Percentiles rank a stretch among this genome's conserved stretches.
Evolutionary conservation across 2,329 filamentous ascomycete species (phyloP).

Genomic region (Diaporthe longicolla): DNA sequence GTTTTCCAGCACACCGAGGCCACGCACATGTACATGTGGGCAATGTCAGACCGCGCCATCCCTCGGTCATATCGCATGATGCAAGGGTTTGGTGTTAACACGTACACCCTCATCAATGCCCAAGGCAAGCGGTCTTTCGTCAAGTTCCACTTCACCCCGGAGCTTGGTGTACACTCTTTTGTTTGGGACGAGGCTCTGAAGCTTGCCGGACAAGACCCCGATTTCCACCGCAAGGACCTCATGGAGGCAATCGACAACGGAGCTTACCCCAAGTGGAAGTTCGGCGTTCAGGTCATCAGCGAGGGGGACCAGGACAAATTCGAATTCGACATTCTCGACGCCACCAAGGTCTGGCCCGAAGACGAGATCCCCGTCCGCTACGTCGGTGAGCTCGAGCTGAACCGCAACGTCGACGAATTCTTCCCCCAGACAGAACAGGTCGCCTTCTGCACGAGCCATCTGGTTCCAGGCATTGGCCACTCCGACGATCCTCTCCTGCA

Average conservation of each 20-base stretch:
- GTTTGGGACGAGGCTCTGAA: constrained; percentile 87
- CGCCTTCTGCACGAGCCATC: constrained; percentile 84
- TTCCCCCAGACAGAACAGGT: constrained; percentile 88
- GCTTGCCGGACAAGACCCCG: constrained; percentile 80
- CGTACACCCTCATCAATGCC: constrained; percentile 77
- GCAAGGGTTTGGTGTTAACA: constrained; percentile 89
- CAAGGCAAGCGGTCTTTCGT: constrained; percentile 80
- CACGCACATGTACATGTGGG: constrained; percentile 85
- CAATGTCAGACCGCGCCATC: constrained; percentile 81
- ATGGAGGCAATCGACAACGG: constrained; percentile 81
- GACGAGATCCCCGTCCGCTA: constrained; percentile 81
- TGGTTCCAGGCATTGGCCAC: constrained; percentile 84
- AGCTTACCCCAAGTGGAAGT: constrained; percentile 82
- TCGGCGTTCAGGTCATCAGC: constrained; percentile 81
- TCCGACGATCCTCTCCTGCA: constrained; percentile 82
- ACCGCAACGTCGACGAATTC: constrained; percentile 84
- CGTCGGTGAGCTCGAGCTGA: constrained; percentile 84
- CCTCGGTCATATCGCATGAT: constrained; percentile 86
- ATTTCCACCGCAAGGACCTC: constrained; percentile 86
- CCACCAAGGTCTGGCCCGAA: constrained; percentile 90
- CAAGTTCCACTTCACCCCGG: constrained; percentile 83
- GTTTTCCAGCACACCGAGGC: constrained; percentile 76
- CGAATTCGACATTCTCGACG: constrained; percentile 88
- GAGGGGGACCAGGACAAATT: constrained; percentile 82
- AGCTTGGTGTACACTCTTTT: constrained; percentile 81